Evolutionary conservation across 805 yeast species (phyloP).

Genomic region (Zygosaccharomyces rouxii): DNA sequence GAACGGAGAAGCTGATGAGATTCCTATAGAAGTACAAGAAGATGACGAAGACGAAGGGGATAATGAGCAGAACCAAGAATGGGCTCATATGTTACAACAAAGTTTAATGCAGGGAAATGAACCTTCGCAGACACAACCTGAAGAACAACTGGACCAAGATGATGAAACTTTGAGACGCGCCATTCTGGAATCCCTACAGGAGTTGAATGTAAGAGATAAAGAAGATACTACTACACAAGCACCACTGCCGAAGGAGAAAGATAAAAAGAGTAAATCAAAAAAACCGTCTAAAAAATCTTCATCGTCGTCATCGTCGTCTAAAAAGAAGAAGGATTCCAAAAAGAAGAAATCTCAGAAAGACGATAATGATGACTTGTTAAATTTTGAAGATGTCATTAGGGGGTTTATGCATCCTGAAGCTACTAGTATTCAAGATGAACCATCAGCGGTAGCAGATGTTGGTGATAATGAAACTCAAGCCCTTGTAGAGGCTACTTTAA

Average conservation of each 20-base stretch:
- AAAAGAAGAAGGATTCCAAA: conserved; percentile 16
- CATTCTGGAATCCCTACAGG: conserved; percentile 31
- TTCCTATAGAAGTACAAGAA: neutral
- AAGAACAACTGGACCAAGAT: conserved; percentile 30
- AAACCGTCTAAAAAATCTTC: conserved; percentile 17
- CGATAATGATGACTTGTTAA: conserved; percentile 21
- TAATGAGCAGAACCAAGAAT: conserved; percentile 23
- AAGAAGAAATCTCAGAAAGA: conserved; percentile 12
- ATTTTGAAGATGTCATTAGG: conserved; percentile 32
- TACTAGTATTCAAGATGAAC: conserved; percentile 5
- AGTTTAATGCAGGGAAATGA: conserved; percentile 22
- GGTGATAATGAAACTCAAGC: conserved; percentile 34
- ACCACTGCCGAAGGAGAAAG: conserved; percentile 1
- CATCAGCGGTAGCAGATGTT: conserved; percentile 7
- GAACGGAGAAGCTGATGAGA: neutral
- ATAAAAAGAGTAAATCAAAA: conserved; percentile 14
- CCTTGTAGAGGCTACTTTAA: conserved; percentile 33
- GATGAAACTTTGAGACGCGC: conserved; percentile 34
- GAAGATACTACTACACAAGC: conserved; percentile 5
- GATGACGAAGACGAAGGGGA: conserved; percentile 9
- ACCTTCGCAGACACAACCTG: conserved; percentile 4
- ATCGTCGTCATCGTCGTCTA: conserved; percentile 20
- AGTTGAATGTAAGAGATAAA: conserved; percentile 16
- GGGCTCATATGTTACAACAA: conserved; percentile 33
- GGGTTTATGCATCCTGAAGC: conserved; percentile 29